phyloP scores from a whole-genome alignment of 2,329 filamentous ascomycete genomes.

The Cryphonectria radicalis region DNA sequence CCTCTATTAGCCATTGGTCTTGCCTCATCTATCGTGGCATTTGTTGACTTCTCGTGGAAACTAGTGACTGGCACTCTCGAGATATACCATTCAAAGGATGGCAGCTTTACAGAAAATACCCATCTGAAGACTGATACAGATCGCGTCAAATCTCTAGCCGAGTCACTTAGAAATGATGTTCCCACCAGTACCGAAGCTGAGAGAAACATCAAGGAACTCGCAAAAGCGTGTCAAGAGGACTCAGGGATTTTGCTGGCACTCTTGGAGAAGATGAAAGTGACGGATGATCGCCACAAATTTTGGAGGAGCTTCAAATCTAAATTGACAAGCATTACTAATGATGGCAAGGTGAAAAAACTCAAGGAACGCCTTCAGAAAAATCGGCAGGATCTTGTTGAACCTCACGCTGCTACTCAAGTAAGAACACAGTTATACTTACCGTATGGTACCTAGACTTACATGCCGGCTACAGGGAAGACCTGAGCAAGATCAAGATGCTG shows the following conservation, averaged over 20 bases:
- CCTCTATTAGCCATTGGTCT: slow-evolving; percentile 37
- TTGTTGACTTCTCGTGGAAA: slow-evolving; percentile 35
- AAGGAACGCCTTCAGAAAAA: slow-evolving; percentile 22
- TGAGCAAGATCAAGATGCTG: background rate
- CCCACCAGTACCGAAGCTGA: slow-evolving; percentile 19
- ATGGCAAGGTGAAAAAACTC: slow-evolving; percentile 31
- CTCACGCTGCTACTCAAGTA: slow-evolving; percentile 22
- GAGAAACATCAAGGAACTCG: slow-evolving; percentile 19
- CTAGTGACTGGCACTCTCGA: slow-evolving; percentile 31
- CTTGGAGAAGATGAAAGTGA: slow-evolving; percentile 23
- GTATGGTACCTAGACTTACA: background rate
- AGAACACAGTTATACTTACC: background rate
- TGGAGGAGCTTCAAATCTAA: slow-evolving; percentile 22
- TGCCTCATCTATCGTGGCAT: slow-evolving; percentile 31
- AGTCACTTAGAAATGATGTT: background rate
- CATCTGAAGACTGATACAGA: slow-evolving; percentile 25
- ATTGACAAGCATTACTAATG: slow-evolving; percentile 32
- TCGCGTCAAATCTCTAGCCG: slow-evolving; percentile 11
- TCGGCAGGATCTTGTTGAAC: slow-evolving; percentile 30
- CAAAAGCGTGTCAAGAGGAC: slow-evolving; percentile 23
- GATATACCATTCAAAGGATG: slow-evolving; percentile 25
- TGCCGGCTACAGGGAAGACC: background rate
- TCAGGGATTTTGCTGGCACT: slow-evolving; percentile 17
- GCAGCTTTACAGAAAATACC: slow-evolving; percentile 26
- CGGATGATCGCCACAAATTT: background rate